Conservation (phyloP, 495 filamentous ascomycete species). For the Annulohypoxylon moriforme region DNA sequence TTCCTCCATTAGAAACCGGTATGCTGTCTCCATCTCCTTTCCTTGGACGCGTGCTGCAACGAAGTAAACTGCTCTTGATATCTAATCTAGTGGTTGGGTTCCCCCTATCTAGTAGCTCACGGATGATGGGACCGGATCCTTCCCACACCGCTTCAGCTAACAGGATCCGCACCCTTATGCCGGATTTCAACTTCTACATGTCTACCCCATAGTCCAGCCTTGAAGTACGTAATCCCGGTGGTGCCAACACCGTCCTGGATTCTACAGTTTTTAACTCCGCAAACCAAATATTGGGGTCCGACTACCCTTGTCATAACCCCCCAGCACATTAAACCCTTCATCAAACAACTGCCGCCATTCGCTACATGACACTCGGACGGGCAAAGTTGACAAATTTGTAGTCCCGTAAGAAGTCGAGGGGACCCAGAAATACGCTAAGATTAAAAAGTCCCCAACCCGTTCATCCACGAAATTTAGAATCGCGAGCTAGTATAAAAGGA, state of each 20-base stretch:
- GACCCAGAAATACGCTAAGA: not conserved
- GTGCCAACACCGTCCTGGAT: not conserved
- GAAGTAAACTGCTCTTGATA: not conserved
- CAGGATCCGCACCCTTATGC: not conserved
- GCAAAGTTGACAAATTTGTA: not conserved
- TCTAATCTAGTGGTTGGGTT: not conserved
- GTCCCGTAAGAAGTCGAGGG: not conserved
- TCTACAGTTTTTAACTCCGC: not conserved
- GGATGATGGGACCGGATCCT: slow-evolving; percentile 1
- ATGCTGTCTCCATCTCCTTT: not conserved
- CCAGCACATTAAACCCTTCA: not conserved
- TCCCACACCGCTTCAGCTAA: not conserved
- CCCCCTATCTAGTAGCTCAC: not conserved
- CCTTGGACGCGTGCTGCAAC: not conserved
- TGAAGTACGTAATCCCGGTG: not conserved
- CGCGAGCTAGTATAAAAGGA: not conserved
- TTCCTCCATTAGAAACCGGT: too few relatives aligned
- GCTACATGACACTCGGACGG: not conserved
- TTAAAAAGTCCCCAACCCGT: too few relatives aligned
- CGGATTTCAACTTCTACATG: not conserved
- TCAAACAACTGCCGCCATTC: not conserved
- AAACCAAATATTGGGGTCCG: not conserved
- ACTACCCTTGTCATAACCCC: not conserved
- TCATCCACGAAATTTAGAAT: not conserved
- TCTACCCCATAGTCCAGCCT: not conserved